Base-by-base conservation (phyloP, 2,329 filamentous ascomycete species). In the Chalara sp. region DNA sequence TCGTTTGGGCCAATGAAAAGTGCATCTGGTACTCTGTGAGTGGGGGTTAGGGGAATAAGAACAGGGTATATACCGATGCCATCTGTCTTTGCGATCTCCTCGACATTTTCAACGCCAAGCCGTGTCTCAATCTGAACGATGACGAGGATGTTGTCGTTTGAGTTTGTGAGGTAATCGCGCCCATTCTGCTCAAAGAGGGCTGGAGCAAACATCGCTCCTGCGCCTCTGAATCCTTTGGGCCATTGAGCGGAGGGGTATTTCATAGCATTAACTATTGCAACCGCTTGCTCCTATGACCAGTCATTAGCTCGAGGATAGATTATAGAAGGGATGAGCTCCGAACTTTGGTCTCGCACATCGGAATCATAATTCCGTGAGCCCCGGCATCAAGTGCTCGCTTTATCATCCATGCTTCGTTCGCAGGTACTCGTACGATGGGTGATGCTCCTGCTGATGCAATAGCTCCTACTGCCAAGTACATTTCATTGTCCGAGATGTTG, bases 61-160 rank as follows among this genome's bases (percentile, higher is more conserved):
- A 30, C 13, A 28, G 32, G 29, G 8, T 12, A 32, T 30, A 12
- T 48, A 53, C 52, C 52, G 42, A 53, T 46, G 6, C 52, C 52
- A 35, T 47, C 44, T n/a, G 42, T 46, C 7, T n/a, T 70, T 44
- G 78, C 79, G 62, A 85, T 84, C 47, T 77, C 76, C 37, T 83
- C 79, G 1, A 83, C 72, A 5, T 67, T 66, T 1, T 78, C 75
- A 30, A 84, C 68, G 1, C 80, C 81, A 59, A 82, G 79, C 52
- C 70, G 68, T 1, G 81, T 83, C 67, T 85, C 81, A 47, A 84
- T 83, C 62, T 84, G 81, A 11, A 84, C 78, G 68, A 83, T 81
- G 13, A 78, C 82, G 53, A 84, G 61, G 28, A 84, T 70, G 44
- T 71, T 73, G 7, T 72, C 69, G 58, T 80, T 79, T 46, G 76